A percentile compares a stretch with the other conserved stretches of the same genome.
phyloP scores from a whole-genome alignment of 768 basidiomycete species.

The Tricholoma saponaceum region DNA sequence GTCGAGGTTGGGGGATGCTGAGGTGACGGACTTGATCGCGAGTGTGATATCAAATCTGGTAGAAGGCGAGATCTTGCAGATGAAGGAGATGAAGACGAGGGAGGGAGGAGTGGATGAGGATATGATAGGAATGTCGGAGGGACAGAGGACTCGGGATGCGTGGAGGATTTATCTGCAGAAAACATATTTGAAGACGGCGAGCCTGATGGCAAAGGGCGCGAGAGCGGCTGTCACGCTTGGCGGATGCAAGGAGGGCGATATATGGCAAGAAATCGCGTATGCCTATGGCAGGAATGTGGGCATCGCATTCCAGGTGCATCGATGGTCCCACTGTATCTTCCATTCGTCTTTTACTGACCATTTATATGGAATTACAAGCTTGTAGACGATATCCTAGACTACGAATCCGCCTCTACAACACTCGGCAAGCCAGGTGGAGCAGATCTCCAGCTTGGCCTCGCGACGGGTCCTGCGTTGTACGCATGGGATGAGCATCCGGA shows the following conservation, averaged over 20 bases:
- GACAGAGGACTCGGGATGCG: constrained; percentile 31
- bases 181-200: constrained; percentile 92
- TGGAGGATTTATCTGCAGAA: constrained; percentile 89
- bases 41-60: constrained; percentile 86
- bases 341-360: not conserved
- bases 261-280: constrained; percentile 94
- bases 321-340: not conserved
- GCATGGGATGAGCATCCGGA: constrained; percentile 94
- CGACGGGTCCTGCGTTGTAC: constrained; percentile 91
- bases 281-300: constrained; percentile 92
- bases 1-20: constrained; percentile 71
- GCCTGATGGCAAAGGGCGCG: constrained; percentile 88
- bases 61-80: constrained; percentile 91
- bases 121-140: constrained; percentile 21
- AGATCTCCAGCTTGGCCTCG: constrained; percentile 77
- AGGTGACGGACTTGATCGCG: constrained; percentile 88
- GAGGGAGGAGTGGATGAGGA: constrained; percentile 6
- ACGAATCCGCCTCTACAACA: constrained; percentile 67
- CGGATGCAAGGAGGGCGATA: constrained; percentile 77
- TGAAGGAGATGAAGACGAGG: constrained; percentile 44
- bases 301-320: constrained; percentile 89
- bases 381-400: constrained; percentile 94
- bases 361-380: constrained; percentile 46
- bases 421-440: constrained; percentile 93
- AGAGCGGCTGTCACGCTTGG: constrained; percentile 87